Conservation (phyloP, 768 basidiomycete species). For the Phylloporus arenicola region DNA sequence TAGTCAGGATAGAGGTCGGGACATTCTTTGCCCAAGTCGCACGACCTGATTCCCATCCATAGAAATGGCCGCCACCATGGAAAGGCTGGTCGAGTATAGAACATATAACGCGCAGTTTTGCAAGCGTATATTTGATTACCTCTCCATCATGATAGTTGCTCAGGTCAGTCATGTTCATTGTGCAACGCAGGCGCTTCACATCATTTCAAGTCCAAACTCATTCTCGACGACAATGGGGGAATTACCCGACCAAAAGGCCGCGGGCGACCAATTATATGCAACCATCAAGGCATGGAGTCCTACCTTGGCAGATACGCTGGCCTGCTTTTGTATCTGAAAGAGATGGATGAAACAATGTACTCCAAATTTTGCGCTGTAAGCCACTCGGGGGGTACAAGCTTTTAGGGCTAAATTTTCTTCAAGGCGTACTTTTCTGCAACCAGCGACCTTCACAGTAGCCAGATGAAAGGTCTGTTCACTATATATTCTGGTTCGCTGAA, state of each 20-base stretch:
- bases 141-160: constrained; percentile 86
- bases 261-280: constrained; percentile 44
- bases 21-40: neutral
- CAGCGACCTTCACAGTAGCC: constrained; percentile 74
- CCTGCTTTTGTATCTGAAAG: constrained; percentile 86
- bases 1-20: constrained; percentile 75
- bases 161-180: constrained; percentile 51
- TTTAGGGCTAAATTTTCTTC: constrained; percentile 1
- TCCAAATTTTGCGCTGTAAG: constrained; percentile 85
- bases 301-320: constrained; percentile 88
- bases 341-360: constrained; percentile 90
- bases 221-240: constrained; percentile 61
- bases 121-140: constrained; percentile 84
- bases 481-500: constrained; percentile 56
- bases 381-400: constrained; percentile 8
- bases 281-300: constrained; percentile 72
- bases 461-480: constrained; percentile 71
- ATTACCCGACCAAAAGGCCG: constrained; percentile 40
- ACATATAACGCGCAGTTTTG: constrained; percentile 91
- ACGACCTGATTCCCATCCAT: constrained; percentile 5
- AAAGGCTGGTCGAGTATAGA: constrained; percentile 83
- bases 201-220: constrained; percentile 52
- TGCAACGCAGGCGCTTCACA: constrained; percentile 4
- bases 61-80: constrained; percentile 99
- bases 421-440: constrained; percentile 89